Evolutionary conservation across 164 flowering plant genomes (phyloP).

Genomic region (Vitis vinifera): ASM3070453v1 NC_081808.1:23756001-23756500

Average conservation of each 20-base stretch:
- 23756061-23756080: background rate
- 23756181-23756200: no score
- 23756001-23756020: background rate
- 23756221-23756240: no score
- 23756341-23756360: background rate
- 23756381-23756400: background rate
- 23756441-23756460: background rate
- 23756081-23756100: background rate
- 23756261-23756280: no score
- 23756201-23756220: no score
- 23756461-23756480: background rate
- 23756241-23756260: no score
- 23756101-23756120: background rate
- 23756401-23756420: background rate
- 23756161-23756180: no score
- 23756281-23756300: background rate
- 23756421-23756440: background rate
- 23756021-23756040: background rate
- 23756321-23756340: background rate
- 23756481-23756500: background rate
- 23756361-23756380: background rate
- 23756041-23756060: background rate
- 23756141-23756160: no score
- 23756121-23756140: background rate
- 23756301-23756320: background rate